Evolutionary conservation across 1,284 basidiomycete species (phyloP), one percentile per base, ranked within the genome.

Genomic region (Boletellus deceptivus): DNA sequence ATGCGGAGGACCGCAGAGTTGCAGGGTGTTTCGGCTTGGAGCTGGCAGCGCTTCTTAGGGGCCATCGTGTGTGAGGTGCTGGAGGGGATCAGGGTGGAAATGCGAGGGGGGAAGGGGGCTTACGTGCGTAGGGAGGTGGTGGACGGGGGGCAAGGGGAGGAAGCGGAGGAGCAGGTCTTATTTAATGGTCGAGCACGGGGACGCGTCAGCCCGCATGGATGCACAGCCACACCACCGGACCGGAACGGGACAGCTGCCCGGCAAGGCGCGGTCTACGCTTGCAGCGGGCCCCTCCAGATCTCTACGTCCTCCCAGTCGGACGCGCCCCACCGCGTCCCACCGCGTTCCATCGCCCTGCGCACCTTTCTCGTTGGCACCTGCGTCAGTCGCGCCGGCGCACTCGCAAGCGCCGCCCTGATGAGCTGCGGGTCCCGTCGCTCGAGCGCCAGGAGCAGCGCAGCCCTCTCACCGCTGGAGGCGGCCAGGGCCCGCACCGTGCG

Each of bases 41-140:
- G 79, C 69, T 90, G 86, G 75, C 89, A 91, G 64, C 89, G 87
- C 69, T 89, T 89, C 85, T 89, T 91, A 64, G 80, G 76, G 61
- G 88, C 75, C 89, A 91, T 91, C 46, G 33, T 40, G 31, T 29
- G 55, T 42, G 6, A 20, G 37, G 27, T 46, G 18, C 2, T 37
- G 42, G 34, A n/a, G 47, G 35, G 11, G n/a, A 20, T 31, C 46
- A 29, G 25, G 49, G 42, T 16, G 33, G 17, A 25, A 29, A 36
- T 14, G 36, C 16, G 48, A 43, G 43, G 45, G 35, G 37, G 48
- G 40, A 43, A n/a, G 25, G 20, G 43, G 31, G 31, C 31, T 11
- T 33, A 33, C 31, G 11, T 16, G 31, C 14, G 31, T 33, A 9
- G 13, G 31, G 31, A 6, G 25, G 25, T 25, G 31, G 31, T 14